phyloP scores from a whole-genome alignment of 768 basidiomycete species.

The Lentinus tigrinus region DNA sequence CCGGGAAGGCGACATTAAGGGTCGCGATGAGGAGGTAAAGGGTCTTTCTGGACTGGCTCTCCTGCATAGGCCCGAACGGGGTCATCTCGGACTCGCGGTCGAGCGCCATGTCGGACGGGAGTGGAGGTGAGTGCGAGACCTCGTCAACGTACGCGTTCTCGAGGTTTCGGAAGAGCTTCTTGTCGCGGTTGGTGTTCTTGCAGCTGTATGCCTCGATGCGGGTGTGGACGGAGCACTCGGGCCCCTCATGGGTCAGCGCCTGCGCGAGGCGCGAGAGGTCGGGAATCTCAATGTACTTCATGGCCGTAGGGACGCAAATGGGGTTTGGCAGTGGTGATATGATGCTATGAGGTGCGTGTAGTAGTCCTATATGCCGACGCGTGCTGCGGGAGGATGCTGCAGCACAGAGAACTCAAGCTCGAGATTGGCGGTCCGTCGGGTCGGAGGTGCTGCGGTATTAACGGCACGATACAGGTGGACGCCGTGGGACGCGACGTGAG shows the following conservation, averaged over 20 bases:
- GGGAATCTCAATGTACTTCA: conserved; percentile 92
- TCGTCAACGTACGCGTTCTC: conserved; percentile 85
- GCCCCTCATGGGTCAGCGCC: conserved; percentile 80
- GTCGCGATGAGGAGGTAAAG: conserved; percentile 95
- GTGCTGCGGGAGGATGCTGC: neutral
- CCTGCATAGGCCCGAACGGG: conserved; percentile 89
- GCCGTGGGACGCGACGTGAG: neutral
- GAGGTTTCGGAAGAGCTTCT: conserved; percentile 91
- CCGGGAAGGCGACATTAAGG: conserved; percentile 95
- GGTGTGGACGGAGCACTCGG: conserved; percentile 86
- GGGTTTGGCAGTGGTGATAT: neutral
- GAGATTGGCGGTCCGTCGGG: neutral
- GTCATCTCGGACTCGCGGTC: conserved; percentile 74
- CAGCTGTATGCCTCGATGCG: conserved; percentile 96
- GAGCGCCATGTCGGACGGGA: conserved; percentile 75
- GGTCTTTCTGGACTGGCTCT: conserved; percentile 82
- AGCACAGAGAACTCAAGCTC: neutral
- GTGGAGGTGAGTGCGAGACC: conserved; percentile 78
- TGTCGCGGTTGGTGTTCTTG: conserved; percentile 96
- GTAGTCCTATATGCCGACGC: neutral
- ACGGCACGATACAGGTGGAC: neutral
- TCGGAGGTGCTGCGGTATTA: neutral
- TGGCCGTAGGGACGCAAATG: conserved; percentile 28
- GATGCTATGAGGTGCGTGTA: neutral
- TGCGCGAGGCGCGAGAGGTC: conserved; percentile 74